These are phyloP conservation scores for Phytophthora vignae DNA, from an alignment of 352 stramenopile genomes.

Conservation along the genomic window DNA sequence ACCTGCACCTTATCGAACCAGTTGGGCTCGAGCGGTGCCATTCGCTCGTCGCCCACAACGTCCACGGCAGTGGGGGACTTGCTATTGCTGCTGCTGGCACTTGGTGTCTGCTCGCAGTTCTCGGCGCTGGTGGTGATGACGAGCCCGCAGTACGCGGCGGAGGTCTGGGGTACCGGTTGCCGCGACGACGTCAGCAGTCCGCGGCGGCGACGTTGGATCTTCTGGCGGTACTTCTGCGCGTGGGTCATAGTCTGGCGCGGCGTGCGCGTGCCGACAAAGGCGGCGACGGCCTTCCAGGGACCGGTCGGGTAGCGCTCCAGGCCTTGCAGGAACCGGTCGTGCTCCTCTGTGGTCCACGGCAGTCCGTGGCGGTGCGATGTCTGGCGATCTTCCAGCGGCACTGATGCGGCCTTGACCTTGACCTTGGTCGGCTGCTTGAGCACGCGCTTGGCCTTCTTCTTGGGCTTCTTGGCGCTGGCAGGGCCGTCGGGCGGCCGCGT, in stretches of 20 bases:
- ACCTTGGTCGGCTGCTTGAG: neutral
- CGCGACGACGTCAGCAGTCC: slow-evolving; percentile 39
- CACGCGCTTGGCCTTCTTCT: slow-evolving; percentile 5
- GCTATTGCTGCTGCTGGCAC: neutral
- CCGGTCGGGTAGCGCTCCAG: slow-evolving; percentile 57
- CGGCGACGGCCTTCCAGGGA: slow-evolving; percentile 61
- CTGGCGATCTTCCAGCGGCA: neutral
- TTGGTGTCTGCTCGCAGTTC: neutral
- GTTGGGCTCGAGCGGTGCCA: slow-evolving; percentile 24
- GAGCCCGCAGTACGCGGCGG: slow-evolving; percentile 16
- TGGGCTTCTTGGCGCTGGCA: slow-evolving; percentile 21
- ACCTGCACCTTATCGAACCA: slow-evolving; percentile 38
- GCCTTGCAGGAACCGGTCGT: slow-evolving; percentile 62
- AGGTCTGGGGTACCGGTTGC: slow-evolving; percentile 18
- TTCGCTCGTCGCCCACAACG: neutral
- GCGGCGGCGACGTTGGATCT: slow-evolving; percentile 57
- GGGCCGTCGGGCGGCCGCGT: slow-evolving; percentile 26
- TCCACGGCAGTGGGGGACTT: slow-evolving; percentile 31
- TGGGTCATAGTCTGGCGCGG: slow-evolving; percentile 95
- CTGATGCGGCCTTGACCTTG: slow-evolving; percentile 4
- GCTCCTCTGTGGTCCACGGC: slow-evolving; percentile 50
- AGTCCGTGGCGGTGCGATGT: slow-evolving; percentile 32
- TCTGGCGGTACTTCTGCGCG: slow-evolving; percentile 94
- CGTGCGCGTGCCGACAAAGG: slow-evolving; percentile 55
- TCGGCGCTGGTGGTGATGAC: slow-evolving; percentile 16